Evolutionary conservation across 116 monocot genomes (phyloP), one percentile per base, ranked within the genome.

Genomic region (Iris pallida): DNA sequence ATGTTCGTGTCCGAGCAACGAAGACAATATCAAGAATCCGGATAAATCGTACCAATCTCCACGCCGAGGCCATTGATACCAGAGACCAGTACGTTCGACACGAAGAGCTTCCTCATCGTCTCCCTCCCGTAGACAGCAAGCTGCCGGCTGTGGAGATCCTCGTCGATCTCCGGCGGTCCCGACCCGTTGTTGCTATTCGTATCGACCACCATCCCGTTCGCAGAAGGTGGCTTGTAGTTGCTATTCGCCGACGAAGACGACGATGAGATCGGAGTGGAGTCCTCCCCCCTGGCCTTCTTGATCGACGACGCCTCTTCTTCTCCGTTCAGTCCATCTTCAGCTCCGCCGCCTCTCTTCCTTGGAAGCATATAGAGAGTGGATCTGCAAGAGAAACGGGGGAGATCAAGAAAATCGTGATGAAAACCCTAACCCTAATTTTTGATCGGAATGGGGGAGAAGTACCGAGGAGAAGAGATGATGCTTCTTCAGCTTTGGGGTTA

Each of bases 141-240:
- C 88, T 99, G 98, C 67, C 98, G 81, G 54, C 98, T 99, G 70
- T 99, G 98, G 20, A 99, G 93, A 71, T 99, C 98, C 82, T 99
- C 98, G 61, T 99, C 98, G 72, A 99, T 99, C 76, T 99, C 98
- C 57, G 71, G 48, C 44, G 52, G 16, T 11, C 30, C 30, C 53
- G 47, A 44, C 48, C 67, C 68, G 15, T 67, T 30, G 30, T 30
- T 30, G 30, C 3, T 30, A 3, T 30, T 30, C 30, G 30, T 30
- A 30, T 30, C 30, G 30, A 30, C 30, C 53, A 53, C 66, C 73
- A 47, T 20, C 53, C 67, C 30, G 30, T 30, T 30, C 30, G 30
- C 30, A 30, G 30, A 30, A 30, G 30, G 30, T 30, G 30, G 30
- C 30, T 30, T 30, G 30, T 30, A 30, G 30, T 30, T 30, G 30